These are phyloP conservation scores for Rhodomyrtus tomentosa DNA, from an alignment of 345 rosid species.

Conservation along the genomic window DNA sequence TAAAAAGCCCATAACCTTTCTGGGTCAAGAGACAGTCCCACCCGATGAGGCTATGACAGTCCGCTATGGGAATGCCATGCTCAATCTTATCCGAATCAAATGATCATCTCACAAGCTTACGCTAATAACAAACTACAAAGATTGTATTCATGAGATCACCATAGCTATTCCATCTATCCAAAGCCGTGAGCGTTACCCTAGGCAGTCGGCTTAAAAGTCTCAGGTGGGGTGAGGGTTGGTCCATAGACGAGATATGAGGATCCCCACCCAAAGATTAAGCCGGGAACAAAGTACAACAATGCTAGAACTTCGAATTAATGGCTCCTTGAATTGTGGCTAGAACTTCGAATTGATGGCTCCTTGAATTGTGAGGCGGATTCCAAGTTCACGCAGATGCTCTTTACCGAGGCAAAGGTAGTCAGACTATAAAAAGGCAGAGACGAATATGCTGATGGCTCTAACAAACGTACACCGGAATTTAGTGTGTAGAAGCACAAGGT, in stretches of 20 bases:
- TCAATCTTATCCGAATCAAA: neutral
- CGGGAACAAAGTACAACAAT: neutral
- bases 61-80: neutral
- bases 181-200: neutral
- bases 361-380: neutral
- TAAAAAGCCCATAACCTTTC: neutral
- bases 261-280: too few species aligned
- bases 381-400: neutral
- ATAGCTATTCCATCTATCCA: neutral
- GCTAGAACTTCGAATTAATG: neutral
- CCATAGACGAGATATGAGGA: too few species aligned
- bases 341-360: neutral
- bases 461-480: neutral
- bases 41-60: neutral
- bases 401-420: neutral
- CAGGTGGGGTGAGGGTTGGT: too few species aligned
- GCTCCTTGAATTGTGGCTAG: neutral
- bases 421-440: neutral
- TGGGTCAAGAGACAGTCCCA: neutral
- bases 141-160: neutral
- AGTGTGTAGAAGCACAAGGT: neutral
- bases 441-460: neutral
- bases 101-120: neutral
- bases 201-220: too few species aligned
- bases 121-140: neutral